A percentile compares a stretch with the other conserved stretches of the same genome.
These are phyloP conservation scores for Wickerhamiella sergipiensis DNA, from an alignment of 805 yeast genomes.

Conservation along the genomic window DNA sequence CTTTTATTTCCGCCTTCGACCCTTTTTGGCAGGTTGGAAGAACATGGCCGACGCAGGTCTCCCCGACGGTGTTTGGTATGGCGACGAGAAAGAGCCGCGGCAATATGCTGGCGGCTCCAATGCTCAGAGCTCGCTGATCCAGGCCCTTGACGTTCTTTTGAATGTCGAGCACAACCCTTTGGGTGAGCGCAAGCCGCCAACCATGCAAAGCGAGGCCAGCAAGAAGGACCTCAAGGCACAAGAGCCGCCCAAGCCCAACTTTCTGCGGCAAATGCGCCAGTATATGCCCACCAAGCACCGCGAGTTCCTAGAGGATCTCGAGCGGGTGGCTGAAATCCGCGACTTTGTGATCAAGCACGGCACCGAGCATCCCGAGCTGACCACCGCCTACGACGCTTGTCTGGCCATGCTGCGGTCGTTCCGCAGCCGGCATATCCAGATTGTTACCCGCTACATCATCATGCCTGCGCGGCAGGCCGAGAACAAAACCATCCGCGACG, in stretches of 20 bases:
- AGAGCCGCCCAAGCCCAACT: conserved; percentile 28
- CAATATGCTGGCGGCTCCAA: conserved; percentile 80
- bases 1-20: conserved; percentile 75
- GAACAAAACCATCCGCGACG: conserved; percentile 36
- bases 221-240: conserved; percentile 17
- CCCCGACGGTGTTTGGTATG: conserved; percentile 66
- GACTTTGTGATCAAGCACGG: conserved; percentile 42
- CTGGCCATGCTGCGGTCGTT: conserved; percentile 77
- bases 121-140: conserved; percentile 85
- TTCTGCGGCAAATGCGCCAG: conserved; percentile 68
- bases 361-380: conserved; percentile 37
- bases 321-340: conserved; percentile 44
- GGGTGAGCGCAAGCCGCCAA: conserved; percentile 35
- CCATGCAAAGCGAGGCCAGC: conserved; percentile 8
- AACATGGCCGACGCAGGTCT: conserved; percentile 82
- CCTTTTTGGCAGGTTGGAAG: conserved; percentile 88
- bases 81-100: conserved; percentile 43
- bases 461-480: conserved; percentile 52
- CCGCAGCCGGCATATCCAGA: conserved; percentile 86
- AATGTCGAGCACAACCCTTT: conserved; percentile 69
- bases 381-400: conserved; percentile 73
- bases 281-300: conserved; percentile 88
- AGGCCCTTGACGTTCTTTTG: conserved; percentile 65
- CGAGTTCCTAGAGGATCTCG: conserved; percentile 51
- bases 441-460: conserved; percentile 76